Conservation (phyloP, 1,284 basidiomycete genomes). For the Trichosporon faecale region DNA sequence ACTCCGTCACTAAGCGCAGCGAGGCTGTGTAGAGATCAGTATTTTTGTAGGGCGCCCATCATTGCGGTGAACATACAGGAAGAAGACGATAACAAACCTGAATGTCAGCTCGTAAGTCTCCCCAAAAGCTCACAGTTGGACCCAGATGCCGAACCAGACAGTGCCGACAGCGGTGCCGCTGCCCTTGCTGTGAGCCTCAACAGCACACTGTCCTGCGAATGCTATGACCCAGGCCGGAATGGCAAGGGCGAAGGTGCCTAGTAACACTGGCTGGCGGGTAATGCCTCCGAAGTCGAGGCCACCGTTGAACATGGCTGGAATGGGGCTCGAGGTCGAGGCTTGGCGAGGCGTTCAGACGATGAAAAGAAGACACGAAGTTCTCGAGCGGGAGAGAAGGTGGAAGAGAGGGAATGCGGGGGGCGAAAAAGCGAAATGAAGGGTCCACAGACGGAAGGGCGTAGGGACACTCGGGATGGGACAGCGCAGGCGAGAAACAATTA, state of each 20-base stretch:
- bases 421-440: constrained; percentile 6
- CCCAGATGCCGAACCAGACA: constrained; percentile 88
- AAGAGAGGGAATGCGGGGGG: neutral
- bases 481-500: neutral
- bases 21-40: constrained; percentile 7
- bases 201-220: constrained; percentile 57
- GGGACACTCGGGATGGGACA: neutral
- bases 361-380: neutral
- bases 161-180: constrained; percentile 52
- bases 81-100: constrained; percentile 43
- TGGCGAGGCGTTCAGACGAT: neutral
- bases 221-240: constrained; percentile 88
- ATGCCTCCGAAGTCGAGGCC: constrained; percentile 55
- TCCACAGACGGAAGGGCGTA: neutral
- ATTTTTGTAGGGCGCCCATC: neutral
- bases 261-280: constrained; percentile 81
- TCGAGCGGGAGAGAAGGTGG: neutral
- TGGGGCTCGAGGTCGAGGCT: constrained; percentile 7
- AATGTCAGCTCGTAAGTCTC: constrained; percentile 1
- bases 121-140: constrained; percentile 36
- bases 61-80: constrained; percentile 35
- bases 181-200: constrained; percentile 20
- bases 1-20: constrained; percentile 30
- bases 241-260: constrained; percentile 77
- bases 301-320: constrained; percentile 32